Evolutionary conservation across 1,284 basidiomycete genomes (phyloP), one percentile per base, ranked within the genome.

Genomic region (Megacollybia platyphylla): DNA sequence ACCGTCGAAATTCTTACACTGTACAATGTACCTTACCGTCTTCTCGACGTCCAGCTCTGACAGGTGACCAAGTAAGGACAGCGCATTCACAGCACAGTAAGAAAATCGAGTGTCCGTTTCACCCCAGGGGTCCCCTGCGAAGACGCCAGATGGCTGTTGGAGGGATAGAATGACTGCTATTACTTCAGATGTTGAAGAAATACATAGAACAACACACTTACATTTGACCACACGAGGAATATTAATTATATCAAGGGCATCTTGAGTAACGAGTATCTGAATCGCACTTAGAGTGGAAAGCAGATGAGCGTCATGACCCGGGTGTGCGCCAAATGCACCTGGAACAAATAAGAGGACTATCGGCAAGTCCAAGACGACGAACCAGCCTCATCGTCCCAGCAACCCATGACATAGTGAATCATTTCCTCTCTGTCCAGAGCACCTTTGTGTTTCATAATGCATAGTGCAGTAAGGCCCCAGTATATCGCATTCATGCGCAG

Each of bases 401-500:
- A 98, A 51, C 76, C 82, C 76, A 92, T 75, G 30, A 97, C 90
- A 59, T 88, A 98, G 5, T 76, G 72, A 36, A 98, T 73, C 73
- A 91, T 87, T 46, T 88, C 89, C 9, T 87, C 76, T 39, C 82
- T 64, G 50, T 85, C 73, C 15, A 98, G 64, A 0, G 87, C 87
- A 39, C 92, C 82, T 37, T 77, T 68, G 20, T 73, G 74, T 0
- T 73, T 75, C 78, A 98, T 84, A 26, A 92, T 70, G 40, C 74
- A 83, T 2, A 96, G 65, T 0, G 94, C 90, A 0, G 86, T 89
- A 20, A 94, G 67, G 7, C 90, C 94, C 94, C 94, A 99, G 62
- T 97, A 98, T 11, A 97, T 73, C 7, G 92, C 94, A 59, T 97
- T 98, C 63, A 97, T 71, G 7, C 94, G 87, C 6, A 98, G 72